phyloP scores from a whole-genome alignment of 139 green algal genomes.

The Chlamydomonas schloesseri region DNA sequence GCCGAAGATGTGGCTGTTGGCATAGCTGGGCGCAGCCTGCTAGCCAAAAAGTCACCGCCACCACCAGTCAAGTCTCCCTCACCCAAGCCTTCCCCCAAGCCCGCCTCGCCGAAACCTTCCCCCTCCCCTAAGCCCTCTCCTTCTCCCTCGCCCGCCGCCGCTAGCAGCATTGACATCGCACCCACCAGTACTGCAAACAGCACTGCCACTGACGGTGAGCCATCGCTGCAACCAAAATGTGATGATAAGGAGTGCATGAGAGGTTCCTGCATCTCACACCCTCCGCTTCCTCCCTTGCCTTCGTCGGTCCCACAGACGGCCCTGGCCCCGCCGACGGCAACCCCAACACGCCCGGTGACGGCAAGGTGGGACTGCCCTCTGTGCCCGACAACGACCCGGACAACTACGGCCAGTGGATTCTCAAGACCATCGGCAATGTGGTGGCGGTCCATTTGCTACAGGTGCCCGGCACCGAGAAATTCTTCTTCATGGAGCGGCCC shows the following conservation, averaged over 20 bases:
- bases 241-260: too few species aligned
- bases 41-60: neutral
- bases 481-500: conserved; percentile 56
- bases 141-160: neutral
- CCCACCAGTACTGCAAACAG: neutral
- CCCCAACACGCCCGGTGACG: neutral
- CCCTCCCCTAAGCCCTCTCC: neutral
- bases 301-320: neutral
- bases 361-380: neutral
- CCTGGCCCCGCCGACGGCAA: conserved; percentile 9
- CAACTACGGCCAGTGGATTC: conserved; percentile 3
- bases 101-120: neutral
- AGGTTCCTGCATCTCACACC: too few species aligned
- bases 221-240: too few species aligned
- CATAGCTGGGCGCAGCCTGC: neutral
- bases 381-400: neutral
- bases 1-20: neutral
- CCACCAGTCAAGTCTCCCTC: neutral
- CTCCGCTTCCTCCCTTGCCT: too few species aligned
- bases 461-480: conserved; percentile 45
- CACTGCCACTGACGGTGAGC: neutral
- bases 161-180: too few species aligned
- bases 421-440: conserved; percentile 24
- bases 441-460: conserved; percentile 26
- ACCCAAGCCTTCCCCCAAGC: neutral